These are phyloP conservation scores for Scutellaria galericulata DNA, from an alignment of 257 asterid genomes.

Conservation along the genomic window DNA sequence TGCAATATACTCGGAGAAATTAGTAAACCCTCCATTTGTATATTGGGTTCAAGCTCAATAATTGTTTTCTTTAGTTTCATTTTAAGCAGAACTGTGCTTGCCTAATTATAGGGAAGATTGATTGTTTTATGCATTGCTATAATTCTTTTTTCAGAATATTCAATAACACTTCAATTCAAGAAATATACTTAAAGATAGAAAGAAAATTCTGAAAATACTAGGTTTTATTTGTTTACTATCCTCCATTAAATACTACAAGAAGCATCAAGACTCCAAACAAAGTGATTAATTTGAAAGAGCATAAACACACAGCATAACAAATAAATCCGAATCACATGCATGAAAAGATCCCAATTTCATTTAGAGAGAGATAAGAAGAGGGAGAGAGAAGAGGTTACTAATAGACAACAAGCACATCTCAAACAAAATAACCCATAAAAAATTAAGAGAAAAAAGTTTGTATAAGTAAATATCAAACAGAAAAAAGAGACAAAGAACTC, in stretches of 20 bases:
- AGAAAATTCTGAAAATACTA: background rate
- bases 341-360: background rate
- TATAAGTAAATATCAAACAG: background rate
- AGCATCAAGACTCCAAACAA: background rate
- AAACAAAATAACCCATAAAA: slow-evolving; percentile 2
- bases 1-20: slow-evolving; percentile 22
- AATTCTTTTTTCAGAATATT: background rate
- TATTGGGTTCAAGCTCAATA: slow-evolving; percentile 7
- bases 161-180: background rate
- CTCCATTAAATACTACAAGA: slow-evolving; percentile 19
- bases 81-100: background rate
- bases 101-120: background rate
- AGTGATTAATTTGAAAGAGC: background rate
- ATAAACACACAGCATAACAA: slow-evolving; percentile 15
- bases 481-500: slow-evolving; percentile 37
- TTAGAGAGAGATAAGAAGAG: background rate
- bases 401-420: slow-evolving; percentile 15
- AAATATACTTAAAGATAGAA: slow-evolving; percentile 11
- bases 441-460: background rate
- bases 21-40: slow-evolving; percentile 14
- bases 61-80: background rate
- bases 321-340: slow-evolving; percentile 14
- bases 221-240: background rate
- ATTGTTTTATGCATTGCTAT: background rate
- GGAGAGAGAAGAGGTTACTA: background rate